These are phyloP conservation scores for Solanum infundibuliforme DNA, from an alignment of 257 asterid species.

Conservation along the genomic window DNA sequence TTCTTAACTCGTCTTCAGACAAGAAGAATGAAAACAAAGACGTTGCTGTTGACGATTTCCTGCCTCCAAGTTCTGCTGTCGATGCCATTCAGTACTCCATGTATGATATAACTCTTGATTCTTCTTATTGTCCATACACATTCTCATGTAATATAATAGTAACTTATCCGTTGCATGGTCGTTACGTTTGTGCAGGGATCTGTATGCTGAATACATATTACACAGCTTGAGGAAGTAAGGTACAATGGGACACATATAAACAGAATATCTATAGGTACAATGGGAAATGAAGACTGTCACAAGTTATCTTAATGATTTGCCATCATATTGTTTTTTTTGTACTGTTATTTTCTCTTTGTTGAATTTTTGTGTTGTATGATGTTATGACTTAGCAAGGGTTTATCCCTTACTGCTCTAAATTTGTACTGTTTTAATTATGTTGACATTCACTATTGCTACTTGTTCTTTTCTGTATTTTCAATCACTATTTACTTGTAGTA, in stretches of 20 bases:
- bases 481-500: not conserved
- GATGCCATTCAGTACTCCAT: constrained; percentile 71
- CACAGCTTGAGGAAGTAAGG: constrained; percentile 46
- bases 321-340: not conserved
- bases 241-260: not conserved
- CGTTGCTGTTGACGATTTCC: constrained; percentile 60
- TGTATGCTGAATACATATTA: constrained; percentile 72
- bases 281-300: not conserved
- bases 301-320: not conserved
- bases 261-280: not conserved
- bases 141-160: not conserved
- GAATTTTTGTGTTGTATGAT: not conserved
- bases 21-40: constrained; percentile 88
- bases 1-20: constrained; percentile 30
- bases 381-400: not conserved
- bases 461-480: constrained; percentile 51
- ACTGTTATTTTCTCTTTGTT: not conserved
- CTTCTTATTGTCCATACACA: not conserved
- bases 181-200: constrained; percentile 39
- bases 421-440: not conserved
- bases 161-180: not conserved
- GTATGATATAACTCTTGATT: constrained; percentile 23
- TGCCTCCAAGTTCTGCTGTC: constrained; percentile 47
- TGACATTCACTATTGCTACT: constrained; percentile 22
- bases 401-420: not conserved